These are phyloP conservation scores for Ensete glaucum DNA, from an alignment of 176 grass and related monocot species.

Conservation along the genomic window DNA sequence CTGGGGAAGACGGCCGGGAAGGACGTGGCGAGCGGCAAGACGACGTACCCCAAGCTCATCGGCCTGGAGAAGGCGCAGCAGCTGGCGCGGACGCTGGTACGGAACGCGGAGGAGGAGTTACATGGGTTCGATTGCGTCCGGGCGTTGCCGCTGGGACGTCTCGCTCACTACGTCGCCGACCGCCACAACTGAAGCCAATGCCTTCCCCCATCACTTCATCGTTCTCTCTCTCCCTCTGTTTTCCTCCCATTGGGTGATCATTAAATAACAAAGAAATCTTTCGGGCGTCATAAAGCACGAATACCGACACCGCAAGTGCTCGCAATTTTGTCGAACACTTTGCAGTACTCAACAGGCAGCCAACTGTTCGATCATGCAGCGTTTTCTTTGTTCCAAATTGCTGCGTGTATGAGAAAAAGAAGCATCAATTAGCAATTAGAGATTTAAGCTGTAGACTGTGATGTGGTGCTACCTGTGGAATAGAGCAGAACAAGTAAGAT, in stretches of 20 bases:
- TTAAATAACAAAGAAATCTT: too few species aligned
- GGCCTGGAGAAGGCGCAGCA: conserved; percentile 26
- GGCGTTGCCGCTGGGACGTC: conserved; percentile 32
- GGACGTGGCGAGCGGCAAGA: conserved; percentile 33
- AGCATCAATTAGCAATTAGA: too few species aligned
- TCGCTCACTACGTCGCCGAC: conserved; percentile 34
- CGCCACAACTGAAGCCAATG: conserved; percentile 18
- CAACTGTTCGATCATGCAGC: too few species aligned
- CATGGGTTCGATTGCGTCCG: conserved; percentile 17
- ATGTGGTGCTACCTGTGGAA: too few species aligned
- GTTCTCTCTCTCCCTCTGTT: background rate
- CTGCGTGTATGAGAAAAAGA: too few species aligned
- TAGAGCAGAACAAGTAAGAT: too few species aligned
- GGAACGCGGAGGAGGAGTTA: conserved; percentile 32
- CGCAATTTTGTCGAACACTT: too few species aligned
- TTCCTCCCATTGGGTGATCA: background rate
- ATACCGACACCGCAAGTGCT: too few species aligned
- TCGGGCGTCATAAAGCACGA: too few species aligned
- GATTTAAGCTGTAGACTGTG: too few species aligned
- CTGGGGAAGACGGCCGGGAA: conserved; percentile 51
- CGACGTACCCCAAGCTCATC: conserved; percentile 43
- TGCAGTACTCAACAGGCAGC: too few species aligned
- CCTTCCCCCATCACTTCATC: background rate
- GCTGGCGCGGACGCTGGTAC: conserved; percentile 20
- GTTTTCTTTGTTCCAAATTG: too few species aligned